Conservation (phyloP, 148 eudicot genomes). For the Camellia granthamiana region DNA sequence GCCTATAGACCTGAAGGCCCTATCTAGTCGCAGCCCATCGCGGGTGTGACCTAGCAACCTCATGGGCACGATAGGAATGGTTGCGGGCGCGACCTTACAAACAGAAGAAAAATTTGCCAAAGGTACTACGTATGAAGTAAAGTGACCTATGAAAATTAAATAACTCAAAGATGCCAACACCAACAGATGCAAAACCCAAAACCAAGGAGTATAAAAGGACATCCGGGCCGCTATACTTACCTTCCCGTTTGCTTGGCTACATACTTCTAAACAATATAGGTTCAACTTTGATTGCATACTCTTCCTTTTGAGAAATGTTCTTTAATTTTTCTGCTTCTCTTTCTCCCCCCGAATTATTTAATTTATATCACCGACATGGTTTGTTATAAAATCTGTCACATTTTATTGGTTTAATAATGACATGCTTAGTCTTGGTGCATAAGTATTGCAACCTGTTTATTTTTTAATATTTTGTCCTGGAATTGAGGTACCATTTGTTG, state of each 20-base stretch:
- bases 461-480: background rate
- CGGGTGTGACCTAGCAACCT: no score
- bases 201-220: no score
- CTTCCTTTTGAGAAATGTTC: background rate
- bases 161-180: no score
- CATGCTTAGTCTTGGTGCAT: background rate
- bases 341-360: background rate
- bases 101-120: no score
- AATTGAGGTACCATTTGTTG: conserved; percentile 5
- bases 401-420: conserved; percentile 1
- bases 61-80: no score
- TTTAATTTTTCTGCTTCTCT: background rate
- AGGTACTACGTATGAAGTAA: no score
- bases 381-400: background rate
- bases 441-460: background rate
- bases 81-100: no score
- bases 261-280: background rate
- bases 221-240: background rate
- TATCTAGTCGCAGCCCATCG: no score
- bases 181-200: no score
- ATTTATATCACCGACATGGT: background rate
- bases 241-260: background rate
- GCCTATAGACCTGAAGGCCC: no score
- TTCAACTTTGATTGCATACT: background rate
- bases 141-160: no score